Base-by-base conservation (phyloP, 192 early-diverging fungal genomes). In the Obelidium mucronatum region DNA sequence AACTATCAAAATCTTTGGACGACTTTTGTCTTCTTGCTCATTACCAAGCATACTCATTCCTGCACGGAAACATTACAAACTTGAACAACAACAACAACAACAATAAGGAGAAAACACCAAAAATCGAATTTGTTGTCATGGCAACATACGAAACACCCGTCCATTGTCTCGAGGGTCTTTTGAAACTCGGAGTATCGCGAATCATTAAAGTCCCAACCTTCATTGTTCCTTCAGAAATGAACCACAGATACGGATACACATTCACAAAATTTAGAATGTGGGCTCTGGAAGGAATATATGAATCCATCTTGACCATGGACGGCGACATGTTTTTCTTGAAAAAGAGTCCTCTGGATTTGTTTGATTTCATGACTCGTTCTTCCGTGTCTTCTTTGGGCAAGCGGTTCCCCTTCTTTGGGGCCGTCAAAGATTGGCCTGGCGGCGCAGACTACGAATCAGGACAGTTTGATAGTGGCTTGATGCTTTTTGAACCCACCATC, bases 251-350 rank as follows among this genome's bases (percentile, higher is more conserved):
- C 31, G 37, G 15, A 17, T 68, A 68, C 48, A 68, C 66, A 17
- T 68, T 68, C 31, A 26, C 66, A 19, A 68, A 68, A 51, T 51
- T 68, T 11, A 37, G 30, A 17, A 28, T 68, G 66, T 68, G 66
- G 66, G 40, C 37, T 30, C 42, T 68, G 17, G 66, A 68, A 24
- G 48, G 48, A 30, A 5, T 68, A 13, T 68, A 48, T 30, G 39
- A 42, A 4, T 17, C 48, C 19, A 68, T 68, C 22, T 8, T 52
- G 13, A 39, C 30, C 17, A 4, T 48, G 6, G 66, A 68, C 30
- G 28, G 26, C 40, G 66, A 68, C 31, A 17, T 68, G 66, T 51
- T 68, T 31, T 68, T 68, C 19, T 52, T 68, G 26, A 42, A 40
- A 5, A 19, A 24, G 55, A 24, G 17, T 11, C 55, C 55, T 8